Conservation (phyloP, 1,139 yeast genomes). For the Geotrichum macrosporum region DNA sequence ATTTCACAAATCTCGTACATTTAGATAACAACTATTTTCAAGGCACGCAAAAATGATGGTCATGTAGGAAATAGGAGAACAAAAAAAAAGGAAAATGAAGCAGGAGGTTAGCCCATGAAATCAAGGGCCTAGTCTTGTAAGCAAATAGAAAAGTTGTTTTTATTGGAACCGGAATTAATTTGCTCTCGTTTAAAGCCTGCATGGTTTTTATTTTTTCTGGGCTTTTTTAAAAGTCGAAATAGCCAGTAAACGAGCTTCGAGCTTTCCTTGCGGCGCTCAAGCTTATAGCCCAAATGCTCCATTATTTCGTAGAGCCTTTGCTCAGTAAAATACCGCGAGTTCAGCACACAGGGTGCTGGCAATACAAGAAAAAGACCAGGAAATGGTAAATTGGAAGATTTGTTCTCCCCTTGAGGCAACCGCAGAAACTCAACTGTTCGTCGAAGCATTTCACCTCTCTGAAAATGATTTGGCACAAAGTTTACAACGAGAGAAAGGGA, state of each 20-base stretch:
- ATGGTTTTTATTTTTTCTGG: too few species aligned
- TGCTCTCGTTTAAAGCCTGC: constrained; percentile 26
- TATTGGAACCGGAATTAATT: constrained; percentile 30
- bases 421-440: constrained; percentile 57
- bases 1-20: too few species aligned
- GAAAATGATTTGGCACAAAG: constrained; percentile 70
- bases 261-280: constrained; percentile 52
- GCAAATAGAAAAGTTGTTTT: constrained; percentile 32
- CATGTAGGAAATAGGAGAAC: too few species aligned
- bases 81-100: too few species aligned
- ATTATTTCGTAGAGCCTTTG: constrained; percentile 46
- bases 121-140: too few species aligned
- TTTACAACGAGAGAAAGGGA: constrained; percentile 85
- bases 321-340: constrained; percentile 71
- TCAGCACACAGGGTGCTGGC: constrained; percentile 79
- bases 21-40: too few species aligned
- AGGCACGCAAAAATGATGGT: too few species aligned
- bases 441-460: constrained; percentile 72
- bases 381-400: constrained; percentile 20
- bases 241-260: constrained; percentile 78
- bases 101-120: too few species aligned
- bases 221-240: constrained; percentile 27
- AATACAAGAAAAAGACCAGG: constrained; percentile 65
- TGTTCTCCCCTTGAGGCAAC: constrained; percentile 26
- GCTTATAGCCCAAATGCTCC: constrained; percentile 54